Base-by-base conservation (phyloP, 345 rosid species). In the Lagerstroemia speciosa region DNA sequence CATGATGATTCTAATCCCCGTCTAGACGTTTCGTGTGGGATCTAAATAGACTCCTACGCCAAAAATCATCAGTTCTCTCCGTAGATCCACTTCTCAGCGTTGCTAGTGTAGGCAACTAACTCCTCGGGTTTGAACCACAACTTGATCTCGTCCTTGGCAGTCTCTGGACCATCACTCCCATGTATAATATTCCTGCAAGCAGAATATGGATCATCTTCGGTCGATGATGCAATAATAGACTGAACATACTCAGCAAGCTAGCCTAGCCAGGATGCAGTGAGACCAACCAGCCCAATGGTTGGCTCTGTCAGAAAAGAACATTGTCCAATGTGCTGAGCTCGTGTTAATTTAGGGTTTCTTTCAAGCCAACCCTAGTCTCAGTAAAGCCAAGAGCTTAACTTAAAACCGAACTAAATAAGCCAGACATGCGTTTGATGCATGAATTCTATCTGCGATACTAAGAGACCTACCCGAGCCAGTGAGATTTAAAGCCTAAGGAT, bases 121-220 rank as follows among this genome's bases (percentile, higher is more conserved):
- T 94, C 99, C 67, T 91, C 93, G 22, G 96, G 96, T 77, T 89
- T 86, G 87, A 94, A 94, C 99, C 99, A 94, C 72, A 94, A 74
- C 62, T 66, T 78, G 64, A 91, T 91, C 87, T 94, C 97, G 69
- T 91, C 90, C 75, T 86, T 85, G 41, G 99, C 97, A 2, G 99
- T 94, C 82, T 94, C 96, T 5, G 93, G 96, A 61, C 97, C 99
- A 74, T 94, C 99, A 52, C 99, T 94, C 69, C 99, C 97, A 46
- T 94, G 99, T 60, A 94, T 94, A 77, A 94, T 91, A 68, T 94
- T 94, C 80, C 97, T 94, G 63, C 84, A 77, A 3, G 27, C 16
- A 43, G 53, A 36, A 5, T n/a, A 27, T 15, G 7, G 32, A 19
- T 45, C n/a, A 38, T 64, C 72, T 45, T 43, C n/a, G 1, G 19